Conservation (phyloP, 108 stramenopile species). For the Cylindrotheca fusiformis region DNA sequence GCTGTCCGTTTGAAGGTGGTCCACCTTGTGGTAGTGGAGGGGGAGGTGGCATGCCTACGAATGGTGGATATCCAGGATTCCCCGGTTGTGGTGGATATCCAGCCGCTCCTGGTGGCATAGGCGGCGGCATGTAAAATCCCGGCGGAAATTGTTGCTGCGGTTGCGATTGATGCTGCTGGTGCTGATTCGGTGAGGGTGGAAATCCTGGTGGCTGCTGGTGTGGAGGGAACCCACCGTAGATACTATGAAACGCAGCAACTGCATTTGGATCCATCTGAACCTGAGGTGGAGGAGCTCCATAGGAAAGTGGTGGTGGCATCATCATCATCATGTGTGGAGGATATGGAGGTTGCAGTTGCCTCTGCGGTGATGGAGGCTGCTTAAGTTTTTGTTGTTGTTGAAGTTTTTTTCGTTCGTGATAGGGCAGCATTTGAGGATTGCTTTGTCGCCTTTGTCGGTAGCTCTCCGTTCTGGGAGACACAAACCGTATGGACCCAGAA, state of each 20-base stretch:
- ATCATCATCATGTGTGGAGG: slow-evolving; percentile 5
- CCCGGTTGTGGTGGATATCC: slow-evolving; percentile 17
- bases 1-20: slow-evolving; percentile 9
- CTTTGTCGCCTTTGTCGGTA: slow-evolving; percentile 1
- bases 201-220: neutral
- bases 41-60: neutral
- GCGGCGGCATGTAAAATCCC: slow-evolving; percentile 6
- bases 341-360: slow-evolving; percentile 5
- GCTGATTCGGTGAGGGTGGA: neutral
- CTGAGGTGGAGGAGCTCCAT: slow-evolving; percentile 1
- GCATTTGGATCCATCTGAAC: neutral
- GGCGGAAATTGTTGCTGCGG: slow-evolving; percentile 17
- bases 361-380: slow-evolving; percentile 15
- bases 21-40: neutral
- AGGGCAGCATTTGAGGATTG: slow-evolving; percentile 49
- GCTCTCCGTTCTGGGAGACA: neutral
- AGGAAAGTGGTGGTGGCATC: slow-evolving; percentile 13
- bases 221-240: neutral
- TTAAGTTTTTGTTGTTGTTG: slow-evolving; percentile 31
- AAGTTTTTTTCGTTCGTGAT: slow-evolving; percentile 44
- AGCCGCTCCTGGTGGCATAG: slow-evolving; percentile 13
- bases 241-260: neutral
- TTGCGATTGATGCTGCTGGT: slow-evolving; percentile 14
- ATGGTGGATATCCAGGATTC: slow-evolving; percentile 6
- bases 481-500: slow-evolving; percentile 28